Evolutionary conservation across 139 green algal species (phyloP).

Genomic region (Haematococcus lacustris): DNA sequence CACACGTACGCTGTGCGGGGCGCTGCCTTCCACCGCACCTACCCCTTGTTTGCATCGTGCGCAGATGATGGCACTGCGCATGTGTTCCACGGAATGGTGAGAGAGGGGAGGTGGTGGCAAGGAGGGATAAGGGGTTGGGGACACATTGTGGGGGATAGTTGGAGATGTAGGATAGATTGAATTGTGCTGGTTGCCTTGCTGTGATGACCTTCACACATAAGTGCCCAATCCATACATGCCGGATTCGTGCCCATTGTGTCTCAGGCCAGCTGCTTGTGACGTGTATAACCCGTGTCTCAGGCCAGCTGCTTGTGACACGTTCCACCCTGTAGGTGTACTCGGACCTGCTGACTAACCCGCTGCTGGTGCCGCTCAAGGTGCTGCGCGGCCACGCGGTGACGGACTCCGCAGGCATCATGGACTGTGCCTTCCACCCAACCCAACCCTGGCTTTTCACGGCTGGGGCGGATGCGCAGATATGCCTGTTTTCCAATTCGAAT

Average conservation of each 20-base stretch:
- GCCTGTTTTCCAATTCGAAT: constrained; percentile 55
- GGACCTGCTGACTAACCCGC: constrained; percentile 91
- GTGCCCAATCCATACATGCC: no score
- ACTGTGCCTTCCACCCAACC: constrained; percentile 84
- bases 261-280: no score
- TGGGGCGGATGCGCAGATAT: constrained; percentile 65
- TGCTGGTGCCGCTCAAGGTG: constrained; percentile 89
- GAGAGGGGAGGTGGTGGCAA: no score
- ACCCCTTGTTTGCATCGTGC: constrained; percentile 85
- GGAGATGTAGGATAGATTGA: no score
- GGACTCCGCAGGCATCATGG: constrained; percentile 62
- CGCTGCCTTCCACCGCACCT: constrained; percentile 80
- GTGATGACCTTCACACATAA: no score
- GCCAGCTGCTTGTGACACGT: no score
- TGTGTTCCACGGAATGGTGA: constrained; percentile 88
- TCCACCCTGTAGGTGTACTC: constrained; percentile 88
- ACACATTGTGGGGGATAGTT: no score
- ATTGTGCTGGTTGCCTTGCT: no score
- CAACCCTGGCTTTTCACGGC: constrained; percentile 96
- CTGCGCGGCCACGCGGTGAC: constrained; percentile 42
- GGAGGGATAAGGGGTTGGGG: no score
- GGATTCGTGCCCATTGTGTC: no score
- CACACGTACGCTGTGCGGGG: constrained; percentile 61
- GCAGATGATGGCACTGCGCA: constrained; percentile 78
- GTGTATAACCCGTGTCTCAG: no score